Base-by-base conservation (phyloP, 2,329 filamentous ascomycete genomes). In the Albifimbria verrucaria region DNA sequence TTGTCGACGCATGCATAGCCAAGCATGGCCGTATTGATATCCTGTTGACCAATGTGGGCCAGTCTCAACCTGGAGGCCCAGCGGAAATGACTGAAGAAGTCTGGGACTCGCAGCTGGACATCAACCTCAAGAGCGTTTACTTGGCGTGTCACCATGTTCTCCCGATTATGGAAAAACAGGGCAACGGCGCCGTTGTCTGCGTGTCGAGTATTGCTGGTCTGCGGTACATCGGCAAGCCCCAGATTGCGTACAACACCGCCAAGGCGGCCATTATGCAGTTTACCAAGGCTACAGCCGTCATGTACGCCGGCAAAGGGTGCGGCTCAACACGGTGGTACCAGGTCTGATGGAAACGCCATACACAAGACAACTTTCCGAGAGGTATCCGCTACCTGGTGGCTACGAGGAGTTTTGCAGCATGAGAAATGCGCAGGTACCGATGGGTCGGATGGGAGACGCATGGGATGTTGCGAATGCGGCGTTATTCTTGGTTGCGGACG, bases 31-130 rank as follows among this genome's bases (percentile, higher is more conserved):
- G 78, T 6, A 78, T 85, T 50, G 83, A 86, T 56, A 79, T 86
- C 21, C 67, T 86, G 1, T 63, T 87, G 17, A 84, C 83, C 57
- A 85, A 85, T 50, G 82, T 85, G 3, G 83, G 83, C 2, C 75
- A 75, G 50, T 80, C 76, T 1, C 80, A 84, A 53, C 75, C 74
- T 0, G 80, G 80, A 0, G 72, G 72, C 25, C 76, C 80, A 1
- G 79, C 73, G 0, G 66, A 63, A 0, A 77, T 83, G 70, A 45
- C 52, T 0, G 79, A 83, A 51, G 69, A 72, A 1, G 59, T 70
- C 0, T 84, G 80, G 80, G 75, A 83, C 57, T 53, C 66, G 0
- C 81, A 84, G 54, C 72, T 80, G 49, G 73, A 78, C 10, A 63
- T 83, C 41, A 84, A 84, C 57, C 67, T 85, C 18, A 83, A 82